These are phyloP conservation scores for Zasmidium cellare DNA, from an alignment of 2,329 filamentous ascomycete species.

Conservation along the genomic window DNA sequence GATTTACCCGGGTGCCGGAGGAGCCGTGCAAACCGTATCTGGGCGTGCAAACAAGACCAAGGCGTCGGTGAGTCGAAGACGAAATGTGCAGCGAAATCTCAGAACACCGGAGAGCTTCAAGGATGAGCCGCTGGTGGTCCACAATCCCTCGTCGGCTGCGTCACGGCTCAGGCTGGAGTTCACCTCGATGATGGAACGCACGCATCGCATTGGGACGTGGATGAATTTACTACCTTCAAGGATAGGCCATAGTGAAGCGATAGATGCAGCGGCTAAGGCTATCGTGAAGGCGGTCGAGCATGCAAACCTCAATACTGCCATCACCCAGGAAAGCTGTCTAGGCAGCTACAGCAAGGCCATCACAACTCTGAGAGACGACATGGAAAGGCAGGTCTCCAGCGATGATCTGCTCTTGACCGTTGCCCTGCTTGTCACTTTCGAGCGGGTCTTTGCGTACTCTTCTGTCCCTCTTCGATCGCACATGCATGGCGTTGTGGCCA, in stretches of 20 bases:
- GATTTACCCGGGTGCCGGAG: neutral
- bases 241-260: constrained; percentile 16
- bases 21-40: neutral
- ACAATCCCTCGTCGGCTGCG: constrained; percentile 13
- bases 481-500: constrained; percentile 19
- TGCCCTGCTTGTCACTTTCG: constrained; percentile 16
- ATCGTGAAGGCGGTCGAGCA: constrained; percentile 17
- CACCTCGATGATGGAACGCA: constrained; percentile 15
- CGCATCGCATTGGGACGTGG: constrained; percentile 18
- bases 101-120: constrained; percentile 7
- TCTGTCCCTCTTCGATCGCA: constrained; percentile 18
- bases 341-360: constrained; percentile 16
- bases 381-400: constrained; percentile 7
- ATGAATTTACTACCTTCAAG: constrained; percentile 15
- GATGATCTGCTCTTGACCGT: constrained; percentile 18
- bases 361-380: constrained; percentile 12
- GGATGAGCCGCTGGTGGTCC: constrained; percentile 5
- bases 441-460: constrained; percentile 18
- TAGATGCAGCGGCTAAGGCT: constrained; percentile 16
- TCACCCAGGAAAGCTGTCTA: constrained; percentile 18
- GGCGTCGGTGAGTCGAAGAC: neutral
- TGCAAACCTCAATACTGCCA: constrained; percentile 7
- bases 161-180: constrained; percentile 14
- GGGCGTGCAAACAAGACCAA: neutral
- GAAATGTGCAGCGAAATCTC: neutral